These are phyloP conservation scores for Parastagonospora avenae DNA, from an alignment of 2,329 filamentous ascomycete genomes.

Conservation along the genomic window DNA sequence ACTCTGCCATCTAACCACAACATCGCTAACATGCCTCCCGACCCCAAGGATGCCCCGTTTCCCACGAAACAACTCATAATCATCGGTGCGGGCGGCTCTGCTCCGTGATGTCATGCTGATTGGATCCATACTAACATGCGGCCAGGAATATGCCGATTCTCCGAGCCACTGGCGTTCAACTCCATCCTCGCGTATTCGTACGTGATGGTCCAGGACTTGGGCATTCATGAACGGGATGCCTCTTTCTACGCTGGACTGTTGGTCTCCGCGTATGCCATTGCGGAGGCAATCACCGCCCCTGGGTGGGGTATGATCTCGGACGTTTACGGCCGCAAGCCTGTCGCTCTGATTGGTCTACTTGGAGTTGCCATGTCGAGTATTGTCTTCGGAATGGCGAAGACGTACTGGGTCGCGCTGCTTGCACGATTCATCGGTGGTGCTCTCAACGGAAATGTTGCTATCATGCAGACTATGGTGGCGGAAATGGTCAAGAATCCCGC, in stretches of 20 bases:
- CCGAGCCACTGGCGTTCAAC: slow-evolving; percentile 90
- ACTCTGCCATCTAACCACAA: slow-evolving; percentile 17
- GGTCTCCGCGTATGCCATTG: slow-evolving; percentile 86
- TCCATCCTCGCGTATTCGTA: slow-evolving; percentile 84
- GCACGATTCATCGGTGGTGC: slow-evolving; percentile 80
- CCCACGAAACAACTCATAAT: slow-evolving; percentile 55
- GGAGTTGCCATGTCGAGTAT: slow-evolving; percentile 85
- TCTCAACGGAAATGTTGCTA: slow-evolving; percentile 89
- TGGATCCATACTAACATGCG: slow-evolving; percentile 22
- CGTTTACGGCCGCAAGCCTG: slow-evolving; percentile 48
- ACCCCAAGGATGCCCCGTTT: slow-evolving; percentile 47
- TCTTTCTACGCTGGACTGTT: slow-evolving; percentile 86
- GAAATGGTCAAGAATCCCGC: slow-evolving; percentile 87
- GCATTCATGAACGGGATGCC: slow-evolving; percentile 50
- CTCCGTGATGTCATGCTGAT: slow-evolving; percentile 22
- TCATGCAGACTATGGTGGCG: slow-evolving; percentile 92
- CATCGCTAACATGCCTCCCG: slow-evolving; percentile 32
- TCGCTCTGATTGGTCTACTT: slow-evolving; percentile 60
- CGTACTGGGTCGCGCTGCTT: slow-evolving; percentile 80
- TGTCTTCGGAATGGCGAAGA: slow-evolving; percentile 79
- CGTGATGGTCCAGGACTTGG: slow-evolving; percentile 47
- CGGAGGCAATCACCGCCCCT: slow-evolving; percentile 85
- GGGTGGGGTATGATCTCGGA: slow-evolving; percentile 49
- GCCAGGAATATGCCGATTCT: slow-evolving; percentile 85
- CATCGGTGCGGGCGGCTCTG: slow-evolving; percentile 38